Evolutionary conservation across 768 basidiomycete species (phyloP), one percentile per base, ranked within the genome.

Genomic region (Russula sp.): DNA sequence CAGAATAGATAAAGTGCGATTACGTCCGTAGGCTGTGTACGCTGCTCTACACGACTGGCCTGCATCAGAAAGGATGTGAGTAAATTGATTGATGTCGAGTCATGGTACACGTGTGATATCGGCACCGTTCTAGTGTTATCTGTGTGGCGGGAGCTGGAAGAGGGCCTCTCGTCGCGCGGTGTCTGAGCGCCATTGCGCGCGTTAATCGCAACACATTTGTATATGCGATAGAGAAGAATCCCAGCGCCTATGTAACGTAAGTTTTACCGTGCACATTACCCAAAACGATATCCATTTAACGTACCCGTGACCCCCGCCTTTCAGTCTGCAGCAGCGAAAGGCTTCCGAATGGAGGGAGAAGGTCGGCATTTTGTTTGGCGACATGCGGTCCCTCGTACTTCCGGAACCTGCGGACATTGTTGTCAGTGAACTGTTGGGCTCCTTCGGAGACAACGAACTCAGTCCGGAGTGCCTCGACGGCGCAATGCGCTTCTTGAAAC

Each of bases 381-480:
- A 99, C 75, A 98, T 99, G 97, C 82, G 97, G 18, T 78, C 78
- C 30, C 78, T 97, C 50, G 80, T 87, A 10, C 76, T 96, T 1
- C 94, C 96, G 6, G 92, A 97, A 70, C 81, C 83, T 68, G 94
- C 86, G 32, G 97, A 98, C 74, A 92, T 99, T 66, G 78, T 99
- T 63, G 88, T 99, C 71, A 96, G 91, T 77, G 97, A 99, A 75
- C 83, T 99, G 24, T 76, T 99, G 70, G 97, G 97, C 4, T 95
- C 93, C 5, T 98, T 99, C 77, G 97, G 96, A 1, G 97, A 99
- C 76, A 99, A 99, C 65, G 97, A 99, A 74, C 84, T 98, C 54
- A 95, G 94, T 72, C 97, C 97, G 0, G 97, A 99, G 75, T 99
- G 97, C 76, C 79, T 99, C 40, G 97, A 99, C 73, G 97, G 97